Evolutionary conservation across 2,329 filamentous ascomycete species (phyloP).

Genomic region (Cladosporium sp.): DNA sequence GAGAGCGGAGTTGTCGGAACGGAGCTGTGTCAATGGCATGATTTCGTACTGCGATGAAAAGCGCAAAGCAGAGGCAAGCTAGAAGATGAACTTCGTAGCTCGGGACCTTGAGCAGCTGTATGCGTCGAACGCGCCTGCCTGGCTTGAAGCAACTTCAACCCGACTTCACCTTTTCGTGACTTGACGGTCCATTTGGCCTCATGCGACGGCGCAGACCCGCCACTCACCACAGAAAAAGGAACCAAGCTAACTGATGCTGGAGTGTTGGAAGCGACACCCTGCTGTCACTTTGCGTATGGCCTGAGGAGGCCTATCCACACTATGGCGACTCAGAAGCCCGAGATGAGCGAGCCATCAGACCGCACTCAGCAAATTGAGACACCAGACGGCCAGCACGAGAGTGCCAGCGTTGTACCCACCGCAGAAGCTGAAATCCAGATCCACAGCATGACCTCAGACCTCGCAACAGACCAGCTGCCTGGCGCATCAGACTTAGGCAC

Average conservation of each 20-base stretch:
- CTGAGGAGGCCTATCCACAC: not conserved
- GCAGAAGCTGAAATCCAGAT: not conserved
- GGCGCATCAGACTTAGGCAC: not conserved
- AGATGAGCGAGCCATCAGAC: not conserved
- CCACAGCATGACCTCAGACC: not conserved
- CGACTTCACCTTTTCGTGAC: conserved; percentile 10
- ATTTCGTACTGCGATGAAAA: not conserved
- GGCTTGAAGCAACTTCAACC: conserved; percentile 4
- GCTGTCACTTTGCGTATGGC: not conserved
- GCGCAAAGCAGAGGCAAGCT: not conserved
- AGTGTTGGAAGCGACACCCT: not conserved
- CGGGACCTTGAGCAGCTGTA: not conserved
- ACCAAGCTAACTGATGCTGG: not conserved
- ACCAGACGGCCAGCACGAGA: not conserved
- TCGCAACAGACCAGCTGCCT: not conserved
- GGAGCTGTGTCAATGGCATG: not conserved
- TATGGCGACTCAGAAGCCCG: not conserved
- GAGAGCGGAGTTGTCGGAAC: not conserved
- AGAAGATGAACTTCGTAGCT: not conserved
- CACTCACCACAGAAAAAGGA: not conserved
- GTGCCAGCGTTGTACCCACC: not conserved
- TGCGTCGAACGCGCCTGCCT: conserved; percentile 1
- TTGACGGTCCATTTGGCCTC: not conserved
- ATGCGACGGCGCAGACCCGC: not conserved
- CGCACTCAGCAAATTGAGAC: not conserved